Percentiles rank a stretch among this genome's conserved stretches.
These are phyloP conservation scores for Coccomyxa sp. DNA, from an alignment of 139 green algal species.

Conservation along the genomic window DNA sequence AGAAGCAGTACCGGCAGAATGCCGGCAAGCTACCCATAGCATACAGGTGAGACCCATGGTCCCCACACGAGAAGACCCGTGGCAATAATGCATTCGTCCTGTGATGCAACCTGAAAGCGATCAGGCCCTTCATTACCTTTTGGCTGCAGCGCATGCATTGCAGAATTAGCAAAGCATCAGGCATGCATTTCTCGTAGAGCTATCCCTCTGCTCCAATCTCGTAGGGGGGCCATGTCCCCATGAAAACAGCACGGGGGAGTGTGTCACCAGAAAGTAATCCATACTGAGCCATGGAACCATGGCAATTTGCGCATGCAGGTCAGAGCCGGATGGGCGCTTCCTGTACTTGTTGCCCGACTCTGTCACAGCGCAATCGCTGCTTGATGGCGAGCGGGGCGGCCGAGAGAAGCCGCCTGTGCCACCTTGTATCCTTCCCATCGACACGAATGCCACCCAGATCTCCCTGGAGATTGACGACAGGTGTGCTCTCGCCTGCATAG, in stretches of 20 bases:
- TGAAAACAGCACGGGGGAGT: too few species aligned
- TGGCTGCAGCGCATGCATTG: too few species aligned
- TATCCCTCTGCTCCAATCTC: too few species aligned
- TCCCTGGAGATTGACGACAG: constrained; percentile 24
- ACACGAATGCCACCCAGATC: constrained; percentile 24
- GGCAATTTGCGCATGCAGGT: not conserved
- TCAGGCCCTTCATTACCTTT: too few species aligned
- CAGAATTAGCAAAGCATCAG: too few species aligned
- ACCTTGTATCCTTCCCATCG: constrained; percentile 62
- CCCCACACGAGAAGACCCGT: too few species aligned
- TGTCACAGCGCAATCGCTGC: constrained; percentile 55
- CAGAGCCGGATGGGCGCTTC: constrained; percentile 47
- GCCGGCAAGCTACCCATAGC: constrained; percentile 70
- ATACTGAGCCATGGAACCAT: too few species aligned
- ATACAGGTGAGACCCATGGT: constrained; percentile 46
- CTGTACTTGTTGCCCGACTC: constrained; percentile 75
- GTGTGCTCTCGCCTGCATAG: not conserved
- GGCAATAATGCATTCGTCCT: too few species aligned
- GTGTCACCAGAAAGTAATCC: too few species aligned
- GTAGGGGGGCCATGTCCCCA: too few species aligned
- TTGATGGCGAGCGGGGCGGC: constrained; percentile 17
- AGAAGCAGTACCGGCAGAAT: constrained; percentile 69
- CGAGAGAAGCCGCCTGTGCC: constrained; percentile 56
- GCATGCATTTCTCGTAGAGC: too few species aligned
- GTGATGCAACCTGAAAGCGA: too few species aligned